Base-by-base conservation (phyloP, 192 early-diverging fungal genomes). In the Coemansia sp. region DNA sequence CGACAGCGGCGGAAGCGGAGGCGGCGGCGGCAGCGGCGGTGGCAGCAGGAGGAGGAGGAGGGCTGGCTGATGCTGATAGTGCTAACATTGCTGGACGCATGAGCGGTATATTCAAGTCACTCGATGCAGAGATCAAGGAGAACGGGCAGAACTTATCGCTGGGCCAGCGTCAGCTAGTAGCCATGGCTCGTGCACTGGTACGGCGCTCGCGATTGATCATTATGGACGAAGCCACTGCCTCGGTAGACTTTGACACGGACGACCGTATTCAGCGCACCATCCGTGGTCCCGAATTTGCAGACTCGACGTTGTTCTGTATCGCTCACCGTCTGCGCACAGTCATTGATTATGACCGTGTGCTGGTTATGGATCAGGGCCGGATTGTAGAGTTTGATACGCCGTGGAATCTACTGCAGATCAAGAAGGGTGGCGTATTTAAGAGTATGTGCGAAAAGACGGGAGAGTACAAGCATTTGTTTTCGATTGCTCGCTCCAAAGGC, bases 161-260 rank as follows among this genome's bases (percentile, higher is more conserved):
- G 61, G 94, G 94, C 9, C 93, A 96, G 71, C 79, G 92, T 22
- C 94, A 96, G 80, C 69, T 96, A 20, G 79, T 96, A 25, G 89
- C 91, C 42, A 74, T 96, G 7, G 92, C 93, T 0, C 87, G 94
- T 42, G 93, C 93, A 7, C 67, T 96, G 68, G 72, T 94, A 40
- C 87, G 86, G 65, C 78, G 89, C 42, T 81, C 86, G 22, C 86
- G 80, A 42, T 83, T 93, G 31, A 77, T 92, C 9, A 68, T 93
- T 3, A 70, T 91, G 75, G 91, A 93, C 67, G 91, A 93, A 65
- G 90, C 90, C 1, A 92, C 89, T 5, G 91, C 90, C 6, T 87
- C 87, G 7, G 89, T 93, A 1, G 92, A 94, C 77, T 85, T 89
- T 73, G 89, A 90, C 51, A 94, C 92, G 0, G 94, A 95, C 69